phyloP scores from a whole-genome alignment of 2,329 filamentous ascomycete genomes.

The Cadophora sp. region DNA sequence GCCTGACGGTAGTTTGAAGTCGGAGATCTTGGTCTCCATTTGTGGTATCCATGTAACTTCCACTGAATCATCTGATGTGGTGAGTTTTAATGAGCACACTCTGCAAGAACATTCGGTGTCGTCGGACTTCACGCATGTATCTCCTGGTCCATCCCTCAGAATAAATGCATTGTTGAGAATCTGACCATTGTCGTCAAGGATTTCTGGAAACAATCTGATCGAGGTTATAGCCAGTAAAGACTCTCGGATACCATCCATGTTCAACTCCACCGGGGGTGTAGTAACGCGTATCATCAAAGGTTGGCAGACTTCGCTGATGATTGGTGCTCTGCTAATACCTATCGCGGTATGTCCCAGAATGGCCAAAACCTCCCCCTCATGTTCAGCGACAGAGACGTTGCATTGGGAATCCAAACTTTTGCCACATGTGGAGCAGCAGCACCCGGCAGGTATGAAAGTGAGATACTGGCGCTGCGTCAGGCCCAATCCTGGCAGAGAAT shows the following conservation, averaged over 20 bases:
- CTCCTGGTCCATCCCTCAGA: neutral
- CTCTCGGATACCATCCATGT: neutral
- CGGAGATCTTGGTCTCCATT: neutral
- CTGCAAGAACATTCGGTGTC: neutral
- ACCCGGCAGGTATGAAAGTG: neutral
- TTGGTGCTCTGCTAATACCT: neutral
- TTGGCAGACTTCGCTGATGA: neutral
- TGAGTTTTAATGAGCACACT: neutral
- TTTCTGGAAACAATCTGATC: neutral
- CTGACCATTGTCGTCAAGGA: neutral
- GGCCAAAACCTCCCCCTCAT: neutral
- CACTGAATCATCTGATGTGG: neutral
- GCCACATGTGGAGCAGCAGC: neutral
- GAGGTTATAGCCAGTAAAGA: neutral
- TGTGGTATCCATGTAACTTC: neutral
- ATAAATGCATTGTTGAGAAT: neutral
- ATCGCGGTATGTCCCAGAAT: neutral
- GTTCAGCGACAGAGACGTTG: neutral
- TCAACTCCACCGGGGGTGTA: neutral
- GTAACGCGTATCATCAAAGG: conserved; percentile 1
- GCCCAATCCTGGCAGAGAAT: neutral
- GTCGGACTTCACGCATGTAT: neutral
- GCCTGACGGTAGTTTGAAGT: neutral
- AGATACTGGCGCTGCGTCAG: neutral
- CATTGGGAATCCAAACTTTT: neutral